These are phyloP conservation scores for Carex parvula DNA, from an alignment of 176 grass and related monocot genomes.

Conservation along the genomic window DNA sequence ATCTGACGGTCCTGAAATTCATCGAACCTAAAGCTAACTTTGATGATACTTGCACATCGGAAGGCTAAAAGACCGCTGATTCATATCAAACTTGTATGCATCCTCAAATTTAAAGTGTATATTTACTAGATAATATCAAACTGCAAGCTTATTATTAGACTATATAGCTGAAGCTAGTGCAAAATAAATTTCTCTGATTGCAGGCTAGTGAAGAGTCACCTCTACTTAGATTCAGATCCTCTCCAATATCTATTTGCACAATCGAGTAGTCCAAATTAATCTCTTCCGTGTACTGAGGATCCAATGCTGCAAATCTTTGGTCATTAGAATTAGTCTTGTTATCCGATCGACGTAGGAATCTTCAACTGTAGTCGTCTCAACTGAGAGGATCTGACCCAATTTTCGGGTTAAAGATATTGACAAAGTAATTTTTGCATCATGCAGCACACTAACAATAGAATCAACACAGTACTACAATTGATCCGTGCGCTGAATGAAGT, in stretches of 20 bases:
- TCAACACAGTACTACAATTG: too few species aligned
- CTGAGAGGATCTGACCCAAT: neutral
- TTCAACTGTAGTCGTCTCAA: neutral
- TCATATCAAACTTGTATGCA: neutral
- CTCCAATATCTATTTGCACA: neutral
- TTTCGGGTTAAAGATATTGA: too few species aligned
- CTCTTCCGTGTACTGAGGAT: neutral
- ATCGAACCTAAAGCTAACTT: too few species aligned
- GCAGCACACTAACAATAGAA: too few species aligned
- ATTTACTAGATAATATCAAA: neutral
- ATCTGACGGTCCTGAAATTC: too few species aligned
- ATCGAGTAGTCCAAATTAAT: neutral
- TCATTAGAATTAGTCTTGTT: neutral
- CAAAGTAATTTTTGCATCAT: too few species aligned
- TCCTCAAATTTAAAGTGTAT: neutral
- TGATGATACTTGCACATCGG: too few species aligned
- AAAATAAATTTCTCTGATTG: neutral
- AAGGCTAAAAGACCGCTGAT: too few species aligned
- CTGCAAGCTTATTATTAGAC: neutral
- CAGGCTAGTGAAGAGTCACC: neutral
- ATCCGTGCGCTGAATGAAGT: too few species aligned
- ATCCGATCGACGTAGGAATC: neutral
- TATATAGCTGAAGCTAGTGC: neutral
- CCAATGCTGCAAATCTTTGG: neutral
- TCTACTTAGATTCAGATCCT: neutral